These are phyloP conservation scores for Lactarius hatsudake DNA, from an alignment of 768 basidiomycete species.

Conservation along the genomic window DNA sequence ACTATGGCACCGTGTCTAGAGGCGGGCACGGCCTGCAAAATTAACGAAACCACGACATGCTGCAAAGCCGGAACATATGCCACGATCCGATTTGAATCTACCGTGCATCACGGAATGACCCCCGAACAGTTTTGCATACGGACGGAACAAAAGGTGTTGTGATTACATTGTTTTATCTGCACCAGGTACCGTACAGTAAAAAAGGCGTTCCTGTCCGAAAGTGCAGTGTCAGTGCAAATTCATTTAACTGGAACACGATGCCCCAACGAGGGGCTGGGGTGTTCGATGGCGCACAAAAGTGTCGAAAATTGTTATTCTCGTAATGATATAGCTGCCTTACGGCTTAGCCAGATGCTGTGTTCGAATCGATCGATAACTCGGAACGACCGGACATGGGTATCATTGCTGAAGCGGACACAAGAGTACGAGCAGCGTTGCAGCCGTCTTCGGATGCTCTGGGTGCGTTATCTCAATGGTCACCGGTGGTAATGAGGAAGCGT, in stretches of 20 bases:
- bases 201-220: background rate
- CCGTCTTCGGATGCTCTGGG: background rate
- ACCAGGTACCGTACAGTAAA: background rate
- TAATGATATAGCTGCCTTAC: background rate
- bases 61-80: background rate
- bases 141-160: background rate
- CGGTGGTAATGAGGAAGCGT: background rate
- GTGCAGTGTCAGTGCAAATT: background rate
- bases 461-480: background rate
- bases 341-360: background rate
- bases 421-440: background rate
- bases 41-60: background rate
- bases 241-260: background rate
- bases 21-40: background rate
- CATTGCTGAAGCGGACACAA: background rate
- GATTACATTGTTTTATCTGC: background rate
- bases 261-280: background rate
- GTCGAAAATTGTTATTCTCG: background rate
- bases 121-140: background rate
- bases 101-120: background rate
- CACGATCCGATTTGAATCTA: background rate
- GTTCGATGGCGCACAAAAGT: background rate
- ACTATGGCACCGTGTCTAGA: background rate
- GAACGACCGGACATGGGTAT: background rate
- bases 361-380: background rate